Base-by-base conservation (phyloP, 177 flowering plant genomes). In the Vitis hybrid region DNA sequence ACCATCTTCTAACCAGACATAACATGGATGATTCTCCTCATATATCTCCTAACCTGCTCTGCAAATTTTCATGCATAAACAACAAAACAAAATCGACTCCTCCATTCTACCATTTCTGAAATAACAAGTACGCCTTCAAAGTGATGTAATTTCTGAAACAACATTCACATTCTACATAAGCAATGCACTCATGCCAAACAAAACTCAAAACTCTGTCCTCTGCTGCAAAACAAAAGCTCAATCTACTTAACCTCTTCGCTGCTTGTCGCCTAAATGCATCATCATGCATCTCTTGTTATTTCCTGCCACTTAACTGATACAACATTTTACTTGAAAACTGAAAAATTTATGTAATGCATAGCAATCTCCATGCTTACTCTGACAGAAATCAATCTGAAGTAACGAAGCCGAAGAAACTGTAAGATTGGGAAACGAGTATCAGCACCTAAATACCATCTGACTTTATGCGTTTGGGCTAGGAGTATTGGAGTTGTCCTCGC, bases 401-500 rank as follows among this genome's bases (percentile, higher is more conserved):
- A n/a, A 22, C 8, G 2, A 15, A 8, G 64, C 14, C 14, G 64
- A n/a, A 44, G 10, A 22, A 60, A 61, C 22, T 11, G 44, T 3
- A 62, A 15, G 33, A 62, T 38, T 38, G 8, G 19, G 50, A 22
- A 13, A 11, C 6, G 7, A 6, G 33, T 49, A 13, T 49, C 20
- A 17, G 13, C 20, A 4, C 22, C 3, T 17, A 55, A 2, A 2
- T 13, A 1, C 17, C 15, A 13, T 55, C 58, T 55, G 17, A 55
- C 59, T 24, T 6, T 47, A 65, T 12, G 33, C 60, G 14, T 24
- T 47, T 13, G 18, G 13, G 53, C 63, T 70, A 70, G 33, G 54
- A 47, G 71, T 49, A 58, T 38, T 50, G 5, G 78, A 64, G 12
- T 73, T 75, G 47, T 52, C 73, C 12, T 74, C 77, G 52, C 63